Evolutionary conservation across 768 basidiomycete species (phyloP), one percentile per base, ranked within the genome.

Genomic region (Artomyces pyxidatus): DNA sequence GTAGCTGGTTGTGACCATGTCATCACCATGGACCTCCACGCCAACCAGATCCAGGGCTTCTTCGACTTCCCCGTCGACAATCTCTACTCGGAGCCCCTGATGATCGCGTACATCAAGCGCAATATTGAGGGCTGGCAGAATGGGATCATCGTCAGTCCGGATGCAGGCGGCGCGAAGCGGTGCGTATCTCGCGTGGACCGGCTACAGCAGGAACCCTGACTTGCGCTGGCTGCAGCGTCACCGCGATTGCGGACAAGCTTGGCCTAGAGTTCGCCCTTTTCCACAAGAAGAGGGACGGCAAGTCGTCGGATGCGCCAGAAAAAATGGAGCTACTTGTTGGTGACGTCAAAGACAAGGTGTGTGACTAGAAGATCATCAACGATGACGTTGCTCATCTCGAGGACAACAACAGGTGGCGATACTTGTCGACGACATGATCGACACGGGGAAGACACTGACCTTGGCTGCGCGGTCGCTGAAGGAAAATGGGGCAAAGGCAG

Each of bases 11-110:
- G 93, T 63, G 95, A 98, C 68, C 95, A 98, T 63, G 86, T 99
- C 61, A 97, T 99, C 58, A 97, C 95, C n/a, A 95, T 98, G 87
- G 94, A 98, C 65, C 71, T 98, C 44, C 95, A 97, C 62, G 94
- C 95, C 37, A 88, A 87, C 59, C 95, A 98, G 71, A 98, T 97
- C 52, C 95, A 98, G 63, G 95, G 95, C 6, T 98, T 98, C 74
- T 98, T 98, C 65, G 93, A 97, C 65, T 91, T 98, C 56, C 95
- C 95, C 8, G 94, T 96, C 23, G 95, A 98, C 71, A 98, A 98
- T 65, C 74, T 98, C 39, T 98, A 86, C 71, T 93, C 90, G 30
- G 95, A 99, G 65, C 92, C 96, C 2, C 73, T 94, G 52, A 95
- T 97, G 88, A 74, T 96, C 54, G 74, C 85, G 16, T 97, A 92